These are phyloP conservation scores for Eimeria necatrix DNA, from an alignment of 169 alveolate species.

Conservation along the genomic window DNA sequence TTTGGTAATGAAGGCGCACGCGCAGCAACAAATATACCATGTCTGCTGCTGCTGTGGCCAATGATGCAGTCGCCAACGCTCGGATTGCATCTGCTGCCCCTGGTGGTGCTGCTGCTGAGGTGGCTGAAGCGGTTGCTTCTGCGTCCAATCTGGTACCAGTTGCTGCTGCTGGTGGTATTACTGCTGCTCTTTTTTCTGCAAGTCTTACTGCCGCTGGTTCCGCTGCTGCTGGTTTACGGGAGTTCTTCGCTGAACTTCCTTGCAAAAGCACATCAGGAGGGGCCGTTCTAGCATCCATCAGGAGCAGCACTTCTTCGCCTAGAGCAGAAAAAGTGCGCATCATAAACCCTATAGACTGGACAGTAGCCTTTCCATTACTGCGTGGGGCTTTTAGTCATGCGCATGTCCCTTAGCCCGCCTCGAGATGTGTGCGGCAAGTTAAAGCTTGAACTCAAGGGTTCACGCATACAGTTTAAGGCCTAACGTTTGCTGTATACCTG, in stretches of 20 bases:
- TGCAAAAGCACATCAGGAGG: not conserved
- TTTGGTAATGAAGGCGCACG: not conserved
- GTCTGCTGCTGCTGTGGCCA: constrained; percentile 13
- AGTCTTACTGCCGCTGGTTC: not conserved
- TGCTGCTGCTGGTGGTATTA: not conserved
- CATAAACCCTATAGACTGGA: constrained; percentile 27
- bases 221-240: no score
- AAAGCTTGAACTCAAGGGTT: not conserved
- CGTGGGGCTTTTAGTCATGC: no score
- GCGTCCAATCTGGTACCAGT: not conserved
- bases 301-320: constrained; percentile 49
- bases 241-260: no score
- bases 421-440: no score
- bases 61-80: not conserved
- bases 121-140: not conserved
- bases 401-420: no score
- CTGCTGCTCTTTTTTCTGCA: not conserved
- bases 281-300: constrained; percentile 26
- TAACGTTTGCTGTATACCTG: constrained; percentile 42
- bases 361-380: not conserved
- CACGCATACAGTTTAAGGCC: not conserved
- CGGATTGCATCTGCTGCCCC: not conserved
- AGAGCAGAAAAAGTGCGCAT: not conserved
- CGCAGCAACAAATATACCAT: not conserved
- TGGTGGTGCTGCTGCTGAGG: constrained; percentile 20